Base-by-base conservation (phyloP, 352 stramenopile genomes). In the Poterioochromonas sp. region DNA sequence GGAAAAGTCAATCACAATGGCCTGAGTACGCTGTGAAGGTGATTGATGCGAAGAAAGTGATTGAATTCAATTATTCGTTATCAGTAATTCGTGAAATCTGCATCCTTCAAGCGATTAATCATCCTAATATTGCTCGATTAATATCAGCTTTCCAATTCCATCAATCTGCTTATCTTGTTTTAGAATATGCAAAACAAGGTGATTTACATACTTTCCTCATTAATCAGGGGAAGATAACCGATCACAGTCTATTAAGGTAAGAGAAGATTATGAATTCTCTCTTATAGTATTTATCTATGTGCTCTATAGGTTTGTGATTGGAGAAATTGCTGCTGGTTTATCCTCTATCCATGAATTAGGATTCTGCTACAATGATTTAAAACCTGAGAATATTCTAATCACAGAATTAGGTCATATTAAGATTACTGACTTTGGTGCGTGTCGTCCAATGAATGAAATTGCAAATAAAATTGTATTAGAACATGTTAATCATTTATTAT, bases 331-430 rank as follows among this genome's bases (percentile, higher is more conserved):
- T 34, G 87, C 88, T 1, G 90, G 88, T 15, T 80, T 95, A 1
- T 80, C 74, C 26, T 88, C 85, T 60, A 88, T 95, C 73, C 90
- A 95, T 76, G 84, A 90, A 0, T 51, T 83, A 37, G 89, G 88
- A 26, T 88, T 94, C 76, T 83, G 90, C 11, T 95, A 87, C 54
- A 86, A 81, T 60, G 90, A 95, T 82, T 83, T 93, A 5, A 94
- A 95, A 79, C 88, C 89, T 51, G 90, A 93, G 81, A 95, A 95
- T 79, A 85, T 94, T 69, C 80, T 95, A 2, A 89, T 95, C 43
- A 91, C 87, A 35, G 85, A 88, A 58, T 84, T 81, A n/a, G 89
- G 89, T 32, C 89, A 95, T 77, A 82, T 92, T 3, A 95, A 94
- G 80, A 37, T 78, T 0, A 90, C 88, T 11, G 90, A 95, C 78